phyloP scores from a whole-genome alignment of 306 rosid species.

The Lathyrus sativus region DNA sequence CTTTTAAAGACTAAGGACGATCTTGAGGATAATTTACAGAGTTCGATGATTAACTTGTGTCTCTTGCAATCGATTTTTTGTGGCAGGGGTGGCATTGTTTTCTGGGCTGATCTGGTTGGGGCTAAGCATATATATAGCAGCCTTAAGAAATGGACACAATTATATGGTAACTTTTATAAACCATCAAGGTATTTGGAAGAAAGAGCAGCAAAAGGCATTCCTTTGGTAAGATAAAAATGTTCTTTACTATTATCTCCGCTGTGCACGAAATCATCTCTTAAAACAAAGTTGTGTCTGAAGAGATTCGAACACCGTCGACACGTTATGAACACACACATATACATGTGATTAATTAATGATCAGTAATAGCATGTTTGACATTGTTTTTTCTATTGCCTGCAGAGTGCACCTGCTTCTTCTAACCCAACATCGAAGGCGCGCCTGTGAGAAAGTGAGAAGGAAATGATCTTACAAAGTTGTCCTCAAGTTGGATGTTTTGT shows the following conservation, averaged over 20 bases:
- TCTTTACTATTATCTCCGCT: background rate
- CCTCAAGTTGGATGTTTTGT: constrained; percentile 14
- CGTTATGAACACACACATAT: background rate
- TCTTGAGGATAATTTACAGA: constrained; percentile 3
- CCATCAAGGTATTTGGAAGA: constrained; percentile 93
- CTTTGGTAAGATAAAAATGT: constrained; percentile 60
- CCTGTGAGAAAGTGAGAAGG: constrained; percentile 49
- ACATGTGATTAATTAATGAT: background rate
- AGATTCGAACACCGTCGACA: background rate
- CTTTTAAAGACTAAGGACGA: background rate
- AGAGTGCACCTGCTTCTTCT: constrained; percentile 72
- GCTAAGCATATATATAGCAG: constrained; percentile 72
- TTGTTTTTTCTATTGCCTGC: constrained; percentile 41
- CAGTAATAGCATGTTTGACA: constrained; percentile 31
- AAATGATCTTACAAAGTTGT: background rate
- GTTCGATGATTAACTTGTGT: constrained; percentile 15
- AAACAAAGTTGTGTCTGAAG: no score
- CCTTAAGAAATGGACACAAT: constrained; percentile 78
- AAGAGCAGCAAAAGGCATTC: constrained; percentile 78
- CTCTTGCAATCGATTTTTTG: constrained; percentile 25
- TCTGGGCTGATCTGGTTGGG: constrained; percentile 89
- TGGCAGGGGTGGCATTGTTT: constrained; percentile 90
- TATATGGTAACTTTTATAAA: constrained; percentile 74
- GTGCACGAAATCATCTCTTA: no score
- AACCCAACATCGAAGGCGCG: constrained; percentile 57